Evolutionary conservation across 2,329 filamentous ascomycete genomes (phyloP), one percentile per base, ranked within the genome.

Genomic region (Fusarium hainanense): DNA sequence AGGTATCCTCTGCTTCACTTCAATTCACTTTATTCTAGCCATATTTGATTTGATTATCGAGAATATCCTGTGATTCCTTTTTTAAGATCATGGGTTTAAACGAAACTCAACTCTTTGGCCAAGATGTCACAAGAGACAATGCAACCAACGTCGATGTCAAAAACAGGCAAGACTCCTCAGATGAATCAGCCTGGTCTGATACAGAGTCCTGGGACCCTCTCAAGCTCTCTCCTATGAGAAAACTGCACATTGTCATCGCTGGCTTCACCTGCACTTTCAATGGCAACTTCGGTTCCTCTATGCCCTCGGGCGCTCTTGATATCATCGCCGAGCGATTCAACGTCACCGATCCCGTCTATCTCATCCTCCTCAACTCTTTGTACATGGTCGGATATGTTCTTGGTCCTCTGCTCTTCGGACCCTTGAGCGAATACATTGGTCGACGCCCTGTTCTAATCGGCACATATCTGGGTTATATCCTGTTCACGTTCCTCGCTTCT

Each of bases 261-360:
- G 78, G 78, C 23, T 79, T 80, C 60, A 78, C 75, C 4, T 79
- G 77, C 55, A 80, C 77, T 12, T 78, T 80, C 62, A 79, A 79
- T 23, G 76, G 78, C 28, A 79, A 79, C 64, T 75, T 79, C 32
- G 78, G 78, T 13, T 79, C 78, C 3, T 78, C 78, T 6, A 78
- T 80, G 71, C 78, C 78, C 10, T 79, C 77, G 2, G 78, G 78
- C 2, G 78, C 77, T n/a, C 76, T 79, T n/a, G 69, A 78, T n/a
- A 71, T 76, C 61, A 78, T 79, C 32, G 63, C 76, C 18, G 69
- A 72, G 9, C 66, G 73, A 16, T 79, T 79, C 50, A 41, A 54
- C 16, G 74, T 79, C 44, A 59, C 73, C 7, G 46, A 68, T 41
- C 71, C 68, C 27, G 52, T 75, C 7, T 69, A 77, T 18, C 76